Percentiles rank a stretch among this genome's conserved stretches.
phyloP scores from a whole-genome alignment of 768 basidiomycete genomes.

The Fomitopsis pulvina region DNA sequence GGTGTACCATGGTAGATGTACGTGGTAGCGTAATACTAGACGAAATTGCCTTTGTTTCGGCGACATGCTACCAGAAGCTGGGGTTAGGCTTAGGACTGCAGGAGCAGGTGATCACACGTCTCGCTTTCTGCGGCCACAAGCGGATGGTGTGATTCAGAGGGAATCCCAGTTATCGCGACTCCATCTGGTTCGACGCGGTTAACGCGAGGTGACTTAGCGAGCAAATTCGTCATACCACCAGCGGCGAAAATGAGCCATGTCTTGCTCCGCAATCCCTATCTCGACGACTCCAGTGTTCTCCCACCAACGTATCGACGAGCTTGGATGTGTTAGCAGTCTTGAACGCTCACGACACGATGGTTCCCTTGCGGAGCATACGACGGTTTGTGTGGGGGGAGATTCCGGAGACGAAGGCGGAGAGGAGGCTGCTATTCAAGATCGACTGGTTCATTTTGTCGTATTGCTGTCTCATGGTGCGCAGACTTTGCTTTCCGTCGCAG shows the following conservation, averaged over 20 bases:
- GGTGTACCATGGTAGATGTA: no score
- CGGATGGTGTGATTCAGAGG: background rate
- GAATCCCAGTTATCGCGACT: no score
- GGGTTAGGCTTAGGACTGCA: background rate
- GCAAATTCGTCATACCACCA: no score
- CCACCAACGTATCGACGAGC: background rate
- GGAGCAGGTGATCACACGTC: background rate
- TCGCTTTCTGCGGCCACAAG: background rate
- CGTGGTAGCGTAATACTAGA: no score
- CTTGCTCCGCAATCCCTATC: background rate
- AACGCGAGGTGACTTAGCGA: no score
- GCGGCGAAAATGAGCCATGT: no score
- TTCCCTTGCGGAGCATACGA: slow-evolving; percentile 9
- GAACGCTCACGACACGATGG: background rate
- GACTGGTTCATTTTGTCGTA: slow-evolving; percentile 67
- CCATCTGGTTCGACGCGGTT: no score
- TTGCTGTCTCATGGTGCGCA: slow-evolving; percentile 59
- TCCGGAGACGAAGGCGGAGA: slow-evolving; percentile 38
- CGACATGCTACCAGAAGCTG: background rate
- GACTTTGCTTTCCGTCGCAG: background rate
- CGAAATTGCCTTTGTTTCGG: no score
- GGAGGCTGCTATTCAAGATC: slow-evolving; percentile 47
- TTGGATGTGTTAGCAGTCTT: background rate
- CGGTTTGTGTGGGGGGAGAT: slow-evolving; percentile 31
- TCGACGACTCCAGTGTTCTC: background rate